Evolutionary conservation across 164 flowering plant genomes (phyloP), one percentile per base, ranked within the genome.

Genomic region (Annona cherimola): DNA sequence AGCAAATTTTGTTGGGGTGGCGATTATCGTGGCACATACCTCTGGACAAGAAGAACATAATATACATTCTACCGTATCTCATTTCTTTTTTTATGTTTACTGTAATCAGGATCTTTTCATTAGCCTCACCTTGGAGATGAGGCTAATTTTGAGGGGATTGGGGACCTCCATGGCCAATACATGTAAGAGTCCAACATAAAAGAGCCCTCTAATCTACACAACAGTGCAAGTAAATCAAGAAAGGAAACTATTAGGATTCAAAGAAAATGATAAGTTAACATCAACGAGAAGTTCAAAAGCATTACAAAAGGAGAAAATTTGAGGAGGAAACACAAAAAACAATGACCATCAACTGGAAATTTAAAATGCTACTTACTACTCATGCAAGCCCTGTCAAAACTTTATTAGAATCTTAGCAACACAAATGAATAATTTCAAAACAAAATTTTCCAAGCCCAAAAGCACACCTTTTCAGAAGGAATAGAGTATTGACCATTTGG

Each of bases 401-500:
- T 61, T 11, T 35, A 4, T 70, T 9, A 19, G 66, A 6, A 8
- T 1, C 55, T 16, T 39, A 40, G 7, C 35, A 46, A 63, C 46
- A 40, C 39, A 60, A 63, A 35, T 39, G 45, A 60, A 45, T 2
- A 11, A 8, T 12, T 26, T 26, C 5, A 45, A 71, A 46, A 46
- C 5, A 35, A 45, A 5, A 46, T 46, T 42, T 16, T 6, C 11
- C 26, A 44, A 14, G 4, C 26, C 42, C 54, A 41, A 63, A 59
- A 69, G 20, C 42, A 68, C 69, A 93, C 98, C 95, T 82, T 83
- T 63, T 84, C 88, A 64, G 76, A 76, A 83, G 91, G 84, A 66
- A 96, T 90, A 76, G 75, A 81, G 78, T 80, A 88, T 76, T 89
- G 97, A 59, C 98, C 99, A 81, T 90, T 81, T 54, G 99, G 99